These are phyloP conservation scores for Acrocalymma vagum DNA, from an alignment of 2,329 filamentous ascomycete genomes.

Conservation along the genomic window DNA sequence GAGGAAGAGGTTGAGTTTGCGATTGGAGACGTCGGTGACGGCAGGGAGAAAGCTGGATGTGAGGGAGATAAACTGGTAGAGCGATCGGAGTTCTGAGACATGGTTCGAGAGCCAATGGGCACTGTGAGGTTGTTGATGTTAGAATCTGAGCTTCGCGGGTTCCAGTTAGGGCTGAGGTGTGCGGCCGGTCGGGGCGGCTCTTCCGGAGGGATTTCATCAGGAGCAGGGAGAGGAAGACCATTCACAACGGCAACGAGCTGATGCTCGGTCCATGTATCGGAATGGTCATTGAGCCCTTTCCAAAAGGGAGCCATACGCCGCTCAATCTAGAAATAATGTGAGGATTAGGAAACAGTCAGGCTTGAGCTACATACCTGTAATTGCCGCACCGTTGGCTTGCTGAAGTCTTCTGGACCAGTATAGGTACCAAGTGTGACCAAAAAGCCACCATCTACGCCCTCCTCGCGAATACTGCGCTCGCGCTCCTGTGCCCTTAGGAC, in stretches of 20 bases:
- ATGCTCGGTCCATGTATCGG: slow-evolving; percentile 88
- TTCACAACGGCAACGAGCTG: slow-evolving; percentile 92
- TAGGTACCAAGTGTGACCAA: slow-evolving; percentile 95
- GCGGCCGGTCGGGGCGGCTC: slow-evolving; percentile 58
- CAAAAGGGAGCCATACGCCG: slow-evolving; percentile 93
- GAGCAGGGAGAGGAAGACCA: slow-evolving; percentile 81
- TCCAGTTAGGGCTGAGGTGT: slow-evolving; percentile 43
- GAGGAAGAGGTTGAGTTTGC: slow-evolving; percentile 56
- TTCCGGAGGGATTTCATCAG: slow-evolving; percentile 83
- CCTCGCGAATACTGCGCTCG: slow-evolving; percentile 88
- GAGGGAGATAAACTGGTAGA: slow-evolving; percentile 67
- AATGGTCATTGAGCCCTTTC: slow-evolving; percentile 90
- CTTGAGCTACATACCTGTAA: slow-evolving; percentile 73
- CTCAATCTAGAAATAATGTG: slow-evolving; percentile 77
- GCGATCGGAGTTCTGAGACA: slow-evolving; percentile 80
- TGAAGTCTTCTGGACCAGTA: slow-evolving; percentile 91
- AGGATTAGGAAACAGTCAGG: slow-evolving; percentile 15
- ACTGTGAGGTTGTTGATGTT: slow-evolving; percentile 78
- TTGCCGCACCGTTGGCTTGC: slow-evolving; percentile 85
- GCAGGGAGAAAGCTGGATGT: slow-evolving; percentile 68
- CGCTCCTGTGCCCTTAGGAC: slow-evolving; percentile 80
- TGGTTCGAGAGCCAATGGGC: slow-evolving; percentile 78
- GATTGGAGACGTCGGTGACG: slow-evolving; percentile 65
- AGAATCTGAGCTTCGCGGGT: slow-evolving; percentile 62
- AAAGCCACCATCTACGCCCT: slow-evolving; percentile 93